Evolutionary conservation across 192 early-diverging fungal genomes (phyloP), one percentile per base, ranked within the genome.

Genomic region (Podila horticola): DNA sequence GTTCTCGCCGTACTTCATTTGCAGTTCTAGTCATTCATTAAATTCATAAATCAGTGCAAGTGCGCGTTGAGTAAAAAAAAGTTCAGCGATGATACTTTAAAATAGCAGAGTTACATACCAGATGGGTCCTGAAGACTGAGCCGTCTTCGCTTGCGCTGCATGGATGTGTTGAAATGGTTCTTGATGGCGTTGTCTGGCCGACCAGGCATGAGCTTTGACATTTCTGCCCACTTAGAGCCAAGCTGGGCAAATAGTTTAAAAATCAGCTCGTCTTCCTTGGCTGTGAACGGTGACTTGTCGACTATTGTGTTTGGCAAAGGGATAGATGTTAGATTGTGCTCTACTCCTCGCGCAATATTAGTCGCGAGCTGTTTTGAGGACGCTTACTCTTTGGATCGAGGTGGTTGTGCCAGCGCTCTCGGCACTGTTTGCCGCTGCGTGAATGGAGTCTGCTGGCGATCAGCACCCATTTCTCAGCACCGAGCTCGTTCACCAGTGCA

Each of bases 91-190:
- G 13, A 59, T 2, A 0, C 28, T 29, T 67, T 20, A 13, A 20
- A 22, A 34, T 31, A 15, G 17, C 31, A 64, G 10, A 41, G 9
- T 10, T 36, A 3, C 11, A 38, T 79, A 79, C 76, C 76, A 31
- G 76, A 30, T 33, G 76, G 70, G 22, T 79, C 76, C 36, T 79
- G 76, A 12, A 79, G 66, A 58, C 70, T 72, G 41, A 79, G 69
- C 45, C 77, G 13, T 52, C 77, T 81, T 6, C 71, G 65, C 71
- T 81, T 81, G 45, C 77, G 77, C 59, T 81, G 77, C 77, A 81
- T 81, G 19, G 77, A 73, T 12, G 77, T 81, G 67, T 81, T 81
- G 71, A 81, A 81, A 29, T 81, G 77, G 34, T 81, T 81, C 58
- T 81, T 81, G 59, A 81, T 81, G 13, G 77, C 77, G 45, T 81